Evolutionary conservation across 169 alveolate genomes (phyloP).

Genomic region (Eimeria maxima): DNA sequence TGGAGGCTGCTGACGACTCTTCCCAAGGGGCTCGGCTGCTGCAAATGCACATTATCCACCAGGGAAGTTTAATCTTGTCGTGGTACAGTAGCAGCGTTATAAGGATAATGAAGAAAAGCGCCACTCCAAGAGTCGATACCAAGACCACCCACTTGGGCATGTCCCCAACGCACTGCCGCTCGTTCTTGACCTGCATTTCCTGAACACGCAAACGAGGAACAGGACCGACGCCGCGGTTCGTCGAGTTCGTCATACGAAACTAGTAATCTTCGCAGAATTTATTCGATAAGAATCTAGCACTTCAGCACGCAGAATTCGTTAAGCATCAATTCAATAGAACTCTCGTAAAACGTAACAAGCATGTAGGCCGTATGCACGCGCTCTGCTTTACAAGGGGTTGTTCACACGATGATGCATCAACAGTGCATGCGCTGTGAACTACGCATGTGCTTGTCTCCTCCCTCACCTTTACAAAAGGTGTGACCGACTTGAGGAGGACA

Average conservation of each 20-base stretch:
- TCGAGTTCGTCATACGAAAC: neutral
- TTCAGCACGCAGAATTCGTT: too few species aligned
- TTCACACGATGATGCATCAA: neutral
- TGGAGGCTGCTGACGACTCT: constrained; percentile 36
- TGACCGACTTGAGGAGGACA: constrained; percentile 69
- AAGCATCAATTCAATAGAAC: too few species aligned
- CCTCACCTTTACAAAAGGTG: constrained; percentile 65
- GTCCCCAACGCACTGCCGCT: constrained; percentile 52
- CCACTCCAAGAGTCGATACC: constrained; percentile 68
- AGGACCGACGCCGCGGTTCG: neutral
- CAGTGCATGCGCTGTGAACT: neutral
- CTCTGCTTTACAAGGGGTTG: too few species aligned
- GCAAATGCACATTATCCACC: constrained; percentile 83
- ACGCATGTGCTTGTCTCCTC: neutral
- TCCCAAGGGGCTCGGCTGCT: constrained; percentile 82
- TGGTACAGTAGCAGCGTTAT: constrained; percentile 74
- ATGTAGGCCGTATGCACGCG: too few species aligned
- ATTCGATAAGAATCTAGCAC: too few species aligned
- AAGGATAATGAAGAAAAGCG: constrained; percentile 66
- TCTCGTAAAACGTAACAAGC: too few species aligned
- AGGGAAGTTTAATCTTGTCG: constrained; percentile 78
- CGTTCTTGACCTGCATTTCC: constrained; percentile 64
- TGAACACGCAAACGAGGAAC: neutral
- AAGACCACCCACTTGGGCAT: constrained; percentile 82
- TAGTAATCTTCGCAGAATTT: too few species aligned